Percentiles rank a stretch among this genome's conserved stretches.
Evolutionary conservation across 2,329 filamentous ascomycete species (phyloP).

Genomic region (Fusarium zealandicum): DNA sequence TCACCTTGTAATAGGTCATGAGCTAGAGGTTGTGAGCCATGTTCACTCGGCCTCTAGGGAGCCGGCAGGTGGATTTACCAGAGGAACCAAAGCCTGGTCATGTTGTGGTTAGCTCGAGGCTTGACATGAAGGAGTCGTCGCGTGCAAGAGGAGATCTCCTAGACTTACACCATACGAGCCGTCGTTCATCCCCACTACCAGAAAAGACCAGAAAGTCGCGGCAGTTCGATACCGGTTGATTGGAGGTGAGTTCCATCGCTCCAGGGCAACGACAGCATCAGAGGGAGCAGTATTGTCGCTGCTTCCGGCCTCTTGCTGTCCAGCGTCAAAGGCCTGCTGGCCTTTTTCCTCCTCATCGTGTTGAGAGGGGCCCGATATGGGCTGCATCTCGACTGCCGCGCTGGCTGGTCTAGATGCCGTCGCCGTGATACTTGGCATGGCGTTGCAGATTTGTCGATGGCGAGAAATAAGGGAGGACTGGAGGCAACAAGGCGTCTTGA

Average conservation of each 20-base stretch:
- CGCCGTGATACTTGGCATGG: not conserved
- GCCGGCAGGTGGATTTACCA: not conserved
- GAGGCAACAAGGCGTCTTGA: not conserved
- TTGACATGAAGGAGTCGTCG: not conserved
- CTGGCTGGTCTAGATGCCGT: not conserved
- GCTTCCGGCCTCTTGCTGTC: not conserved
- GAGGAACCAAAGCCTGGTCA: not conserved
- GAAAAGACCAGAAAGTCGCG: slow-evolving; percentile 2
- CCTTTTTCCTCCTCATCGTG: not conserved
- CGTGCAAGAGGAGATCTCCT: not conserved
- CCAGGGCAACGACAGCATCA: not conserved
- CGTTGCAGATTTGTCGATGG: not conserved
- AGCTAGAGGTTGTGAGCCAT: slow-evolving; percentile 19
- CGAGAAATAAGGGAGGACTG: not conserved
- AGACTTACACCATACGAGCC: slow-evolving; percentile 52
- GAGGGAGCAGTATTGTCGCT: not conserved
- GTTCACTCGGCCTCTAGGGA: not conserved
- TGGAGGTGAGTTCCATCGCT: not conserved
- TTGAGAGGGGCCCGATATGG: not conserved
- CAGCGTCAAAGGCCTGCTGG: not conserved
- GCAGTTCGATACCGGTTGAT: not conserved
- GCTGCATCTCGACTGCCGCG: not conserved
- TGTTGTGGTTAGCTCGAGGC: not conserved
- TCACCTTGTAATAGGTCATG: slow-evolving; percentile 62
- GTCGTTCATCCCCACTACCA: not conserved